Evolutionary conservation across 2,329 filamentous ascomycete species (phyloP).

Genomic region (Alternaria ethzedia): DNA sequence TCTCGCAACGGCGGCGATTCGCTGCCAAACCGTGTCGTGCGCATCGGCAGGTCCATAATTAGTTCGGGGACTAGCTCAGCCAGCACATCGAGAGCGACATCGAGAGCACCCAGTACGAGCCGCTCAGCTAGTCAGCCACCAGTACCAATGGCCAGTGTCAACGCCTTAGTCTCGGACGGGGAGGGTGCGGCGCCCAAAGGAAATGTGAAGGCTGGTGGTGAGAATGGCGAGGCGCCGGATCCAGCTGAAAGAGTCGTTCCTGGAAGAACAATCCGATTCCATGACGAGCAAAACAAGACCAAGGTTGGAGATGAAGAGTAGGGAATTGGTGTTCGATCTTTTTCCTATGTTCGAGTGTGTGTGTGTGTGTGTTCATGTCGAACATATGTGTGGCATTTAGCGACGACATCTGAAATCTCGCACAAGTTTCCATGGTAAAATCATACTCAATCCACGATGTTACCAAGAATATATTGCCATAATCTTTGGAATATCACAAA

Average conservation of each 20-base stretch:
- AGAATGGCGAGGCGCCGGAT: background rate
- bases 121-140: background rate
- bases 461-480: background rate
- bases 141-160: background rate
- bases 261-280: constrained; percentile 37
- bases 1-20: constrained; percentile 27
- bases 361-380: background rate
- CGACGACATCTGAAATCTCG: background rate
- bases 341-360: background rate
- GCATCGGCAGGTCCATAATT: constrained; percentile 47
- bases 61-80: constrained; percentile 21
- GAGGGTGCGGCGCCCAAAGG: background rate
- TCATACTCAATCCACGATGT: background rate
- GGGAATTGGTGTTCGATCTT: background rate
- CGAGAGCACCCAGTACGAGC: background rate
- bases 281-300: constrained; percentile 25
- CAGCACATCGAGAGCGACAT: constrained; percentile 1
- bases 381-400: background rate
- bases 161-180: background rate
- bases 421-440: background rate
- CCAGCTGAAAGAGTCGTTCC: constrained; percentile 9
- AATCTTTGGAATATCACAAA: background rate
- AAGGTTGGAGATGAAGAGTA: background rate
- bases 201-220: background rate
- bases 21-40: constrained; percentile 38